Evolutionary conservation across 2,329 filamentous ascomycete genomes (phyloP).

Genomic region (Apiospora phragmitis): DNA sequence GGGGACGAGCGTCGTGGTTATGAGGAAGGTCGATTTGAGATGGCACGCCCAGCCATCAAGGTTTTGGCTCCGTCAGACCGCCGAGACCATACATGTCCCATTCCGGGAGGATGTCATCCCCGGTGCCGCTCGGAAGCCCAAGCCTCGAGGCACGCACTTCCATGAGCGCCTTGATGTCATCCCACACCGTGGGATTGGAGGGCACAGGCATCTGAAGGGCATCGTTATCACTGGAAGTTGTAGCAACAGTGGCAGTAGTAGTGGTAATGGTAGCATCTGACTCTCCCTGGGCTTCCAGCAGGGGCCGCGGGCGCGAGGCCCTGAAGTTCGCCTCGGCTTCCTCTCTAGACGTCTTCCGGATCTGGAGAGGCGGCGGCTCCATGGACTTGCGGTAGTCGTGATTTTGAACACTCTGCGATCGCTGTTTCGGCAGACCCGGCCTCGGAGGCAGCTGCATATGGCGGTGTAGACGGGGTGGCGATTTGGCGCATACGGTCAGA

Average conservation of each 20-base stretch:
- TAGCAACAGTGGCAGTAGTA: background rate
- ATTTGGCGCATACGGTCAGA: background rate
- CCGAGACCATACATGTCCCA: slow-evolving; percentile 52
- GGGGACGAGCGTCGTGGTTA: background rate
- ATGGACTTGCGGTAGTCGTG: background rate
- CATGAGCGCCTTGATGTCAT: slow-evolving; percentile 15
- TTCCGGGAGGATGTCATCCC: slow-evolving; percentile 23
- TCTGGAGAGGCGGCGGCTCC: slow-evolving; percentile 20
- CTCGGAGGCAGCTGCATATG: slow-evolving; percentile 6
- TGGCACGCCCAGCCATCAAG: background rate
- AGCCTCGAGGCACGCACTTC: slow-evolving; percentile 11
- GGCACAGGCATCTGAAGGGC: background rate
- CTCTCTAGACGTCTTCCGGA: slow-evolving; percentile 18
- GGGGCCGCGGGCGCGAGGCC: background rate
- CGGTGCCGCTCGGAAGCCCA: background rate
- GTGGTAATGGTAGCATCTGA: background rate
- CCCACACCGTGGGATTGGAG: slow-evolving; percentile 5
- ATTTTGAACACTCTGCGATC: slow-evolving; percentile 15
- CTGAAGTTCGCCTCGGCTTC: background rate
- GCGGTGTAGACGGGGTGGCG: background rate
- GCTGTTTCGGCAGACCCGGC: slow-evolving; percentile 13
- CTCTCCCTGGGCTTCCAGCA: background rate
- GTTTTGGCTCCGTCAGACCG: slow-evolving; percentile 38
- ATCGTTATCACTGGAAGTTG: background rate
- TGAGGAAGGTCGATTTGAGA: background rate